Evolutionary conservation across 2,329 filamentous ascomycete species (phyloP).

Genomic region (Falciphora oryzae): DNA sequence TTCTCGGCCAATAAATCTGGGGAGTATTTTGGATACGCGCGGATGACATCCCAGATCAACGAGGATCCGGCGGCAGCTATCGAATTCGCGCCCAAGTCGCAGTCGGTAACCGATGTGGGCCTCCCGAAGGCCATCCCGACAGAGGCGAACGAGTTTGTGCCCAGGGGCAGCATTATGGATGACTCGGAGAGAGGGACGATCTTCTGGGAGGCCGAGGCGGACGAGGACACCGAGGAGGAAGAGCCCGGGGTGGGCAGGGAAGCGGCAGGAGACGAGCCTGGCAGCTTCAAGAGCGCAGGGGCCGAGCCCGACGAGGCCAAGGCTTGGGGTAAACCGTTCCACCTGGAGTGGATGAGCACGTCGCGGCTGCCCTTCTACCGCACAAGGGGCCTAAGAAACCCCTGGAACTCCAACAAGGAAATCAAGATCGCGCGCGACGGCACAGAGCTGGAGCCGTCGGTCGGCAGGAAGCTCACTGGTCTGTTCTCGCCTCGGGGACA

Average conservation of each 20-base stretch:
- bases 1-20: slow-evolving; percentile 98
- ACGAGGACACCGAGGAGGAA: slow-evolving; percentile 27
- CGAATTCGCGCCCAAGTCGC: slow-evolving; percentile 61
- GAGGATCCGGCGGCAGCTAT: slow-evolving; percentile 66
- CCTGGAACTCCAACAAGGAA: slow-evolving; percentile 92
- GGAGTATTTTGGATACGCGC: slow-evolving; percentile 92
- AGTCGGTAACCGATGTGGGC: slow-evolving; percentile 54
- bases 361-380: slow-evolving; percentile 80
- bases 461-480: slow-evolving; percentile 70
- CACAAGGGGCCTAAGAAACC: slow-evolving; percentile 80
- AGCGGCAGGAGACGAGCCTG: slow-evolving; percentile 34
- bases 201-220: slow-evolving; percentile 79
- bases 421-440: slow-evolving; percentile 95
- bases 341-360: slow-evolving; percentile 84
- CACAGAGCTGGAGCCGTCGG: slow-evolving; percentile 80
- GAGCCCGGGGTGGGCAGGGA: slow-evolving; percentile 15
- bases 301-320: slow-evolving; percentile 36
- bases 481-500: slow-evolving; percentile 62
- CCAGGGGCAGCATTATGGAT: slow-evolving; percentile 82
- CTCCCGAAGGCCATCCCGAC: slow-evolving; percentile 76
- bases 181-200: slow-evolving; percentile 92
- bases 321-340: slow-evolving; percentile 86
- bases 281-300: slow-evolving; percentile 30
- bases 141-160: slow-evolving; percentile 69
- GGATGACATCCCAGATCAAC: slow-evolving; percentile 80